A percentile compares a stretch with the other conserved stretches of the same genome.
phyloP scores from a whole-genome alignment of 1,139 yeast species.

The Taphrina flavorubra region DNA sequence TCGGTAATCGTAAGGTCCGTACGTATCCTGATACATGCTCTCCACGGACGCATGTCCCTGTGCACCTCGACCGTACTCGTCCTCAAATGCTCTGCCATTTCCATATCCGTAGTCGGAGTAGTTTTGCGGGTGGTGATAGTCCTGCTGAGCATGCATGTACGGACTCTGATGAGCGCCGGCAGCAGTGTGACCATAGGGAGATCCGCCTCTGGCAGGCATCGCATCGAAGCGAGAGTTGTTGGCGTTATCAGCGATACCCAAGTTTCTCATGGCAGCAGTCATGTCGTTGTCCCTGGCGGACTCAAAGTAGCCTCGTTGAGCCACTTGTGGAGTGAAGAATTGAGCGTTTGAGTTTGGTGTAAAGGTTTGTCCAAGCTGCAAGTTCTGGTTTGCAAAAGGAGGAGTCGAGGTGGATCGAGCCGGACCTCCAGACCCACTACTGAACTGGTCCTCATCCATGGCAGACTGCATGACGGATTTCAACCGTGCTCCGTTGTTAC shows the following conservation, averaged over 20 bases:
- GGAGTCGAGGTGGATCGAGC: slow-evolving; percentile 38
- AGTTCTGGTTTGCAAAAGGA: slow-evolving; percentile 22
- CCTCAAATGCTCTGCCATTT: slow-evolving; percentile 22
- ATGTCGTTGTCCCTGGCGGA: slow-evolving; percentile 23
- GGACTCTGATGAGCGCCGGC: neutral
- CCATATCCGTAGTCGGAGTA: slow-evolving; percentile 28
- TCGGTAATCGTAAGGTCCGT: slow-evolving; percentile 29
- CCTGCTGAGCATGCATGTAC: slow-evolving; percentile 17
- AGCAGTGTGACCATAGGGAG: slow-evolving; percentile 20
- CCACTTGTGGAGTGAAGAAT: slow-evolving; percentile 36
- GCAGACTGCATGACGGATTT: slow-evolving; percentile 35
- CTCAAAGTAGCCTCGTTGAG: slow-evolving; percentile 33
- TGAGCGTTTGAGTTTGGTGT: slow-evolving; percentile 34
- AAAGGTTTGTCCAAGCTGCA: neutral
- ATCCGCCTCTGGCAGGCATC: slow-evolving; percentile 6
- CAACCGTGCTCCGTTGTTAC: slow-evolving; percentile 19
- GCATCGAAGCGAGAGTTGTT: slow-evolving; percentile 18
- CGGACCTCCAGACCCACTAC: slow-evolving; percentile 23
- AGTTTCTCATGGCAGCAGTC: slow-evolving; percentile 22
- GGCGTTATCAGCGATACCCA: slow-evolving; percentile 8
- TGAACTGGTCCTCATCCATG: slow-evolving; percentile 30
- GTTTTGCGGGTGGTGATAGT: slow-evolving; percentile 18
- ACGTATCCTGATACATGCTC: slow-evolving; percentile 25
- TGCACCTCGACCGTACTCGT: slow-evolving; percentile 3
- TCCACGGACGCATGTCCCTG: slow-evolving; percentile 14